Evolutionary conservation across 768 basidiomycete genomes (phyloP), one percentile per base, ranked within the genome.

Genomic region (Rhodotorula taiwanensis): DNA sequence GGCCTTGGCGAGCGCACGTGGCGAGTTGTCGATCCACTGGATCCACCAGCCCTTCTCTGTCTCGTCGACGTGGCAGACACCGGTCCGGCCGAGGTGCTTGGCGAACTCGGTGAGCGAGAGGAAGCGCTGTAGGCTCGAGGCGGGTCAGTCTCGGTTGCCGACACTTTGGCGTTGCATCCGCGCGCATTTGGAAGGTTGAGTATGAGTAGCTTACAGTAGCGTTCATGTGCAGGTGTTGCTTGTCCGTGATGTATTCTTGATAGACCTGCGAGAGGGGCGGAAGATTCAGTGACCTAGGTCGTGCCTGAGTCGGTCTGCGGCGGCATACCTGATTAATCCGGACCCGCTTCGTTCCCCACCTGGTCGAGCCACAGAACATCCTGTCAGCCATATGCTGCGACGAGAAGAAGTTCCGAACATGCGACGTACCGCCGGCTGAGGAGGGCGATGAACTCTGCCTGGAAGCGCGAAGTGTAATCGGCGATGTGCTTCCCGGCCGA

Each of bases 21-120:
- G 95, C 60, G 88, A 88, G 76, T 82, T 97, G 76, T 99, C 95
- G 57, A 99, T 88, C 95, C 95, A 99, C 41, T 86, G 84, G 65
- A 99, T 81, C 76, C 93, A 99, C 85, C 89, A 92, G 1, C 95
- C 95, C 78, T 99, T 95, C 78, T 98, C 95, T 49, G 91, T 97
- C 78, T 98, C 94, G 74, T 98, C 95, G 31, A 95, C 95, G 68
- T 88, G 83, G 8, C 86, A 89, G 58, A 95, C 80, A 39, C 95
- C 93, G 3, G 80, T 78, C 42, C 89, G 80, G 4, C 94, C 93
- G 34, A 99, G 80, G 71, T 91, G 83, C 76, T 94, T 92, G 70
- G 83, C 80, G 70, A 98, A 99, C 75, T 94, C 94, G n/a, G 89
- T 89, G 72, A 98, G 81, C 18, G 95, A 95, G 33, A 97, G 89